Conservation (phyloP, 805 yeast species). For the Candida insectorum region DNA sequence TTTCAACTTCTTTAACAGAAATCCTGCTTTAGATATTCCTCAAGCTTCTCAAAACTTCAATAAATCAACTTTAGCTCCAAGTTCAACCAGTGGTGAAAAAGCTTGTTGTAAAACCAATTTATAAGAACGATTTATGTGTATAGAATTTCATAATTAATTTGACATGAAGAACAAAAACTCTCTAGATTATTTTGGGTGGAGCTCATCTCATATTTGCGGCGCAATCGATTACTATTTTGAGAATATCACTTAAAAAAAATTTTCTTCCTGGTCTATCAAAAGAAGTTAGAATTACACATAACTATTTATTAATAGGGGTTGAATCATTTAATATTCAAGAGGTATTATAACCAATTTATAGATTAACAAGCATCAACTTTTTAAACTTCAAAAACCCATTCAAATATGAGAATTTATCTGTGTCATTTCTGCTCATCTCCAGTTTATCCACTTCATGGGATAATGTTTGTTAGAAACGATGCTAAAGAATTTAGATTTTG, state of each 20-base stretch:
- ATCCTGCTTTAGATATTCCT: constrained; percentile 78
- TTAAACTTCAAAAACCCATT: no score
- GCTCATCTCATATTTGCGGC: not conserved
- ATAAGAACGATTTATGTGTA: not conserved
- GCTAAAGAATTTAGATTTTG: constrained; percentile 97
- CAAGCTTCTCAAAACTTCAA: constrained; percentile 65
- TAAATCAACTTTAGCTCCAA: constrained; percentile 48
- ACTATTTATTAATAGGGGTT: no score
- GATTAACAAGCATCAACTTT: no score
- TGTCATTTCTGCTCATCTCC: constrained; percentile 99
- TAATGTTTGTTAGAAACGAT: constrained; percentile 96
- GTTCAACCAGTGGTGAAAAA: constrained; percentile 15
- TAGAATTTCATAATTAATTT: not conserved
- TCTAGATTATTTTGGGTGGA: not conserved
- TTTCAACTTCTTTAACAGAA: constrained; percentile 68
- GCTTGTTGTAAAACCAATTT: constrained; percentile 35
- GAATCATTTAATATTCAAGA: no score
- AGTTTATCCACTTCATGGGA: constrained; percentile 80
- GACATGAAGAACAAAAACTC: not conserved
- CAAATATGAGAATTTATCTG: constrained; percentile 73
- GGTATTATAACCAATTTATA: no score
- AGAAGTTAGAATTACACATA: constrained; percentile 1
- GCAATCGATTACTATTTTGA: no score
- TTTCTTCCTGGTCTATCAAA: constrained; percentile 3
- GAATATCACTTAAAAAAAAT: no score